Evolutionary conservation across 192 early-diverging fungal species (phyloP).

Genomic region (Chytriomyces sp.): DNA sequence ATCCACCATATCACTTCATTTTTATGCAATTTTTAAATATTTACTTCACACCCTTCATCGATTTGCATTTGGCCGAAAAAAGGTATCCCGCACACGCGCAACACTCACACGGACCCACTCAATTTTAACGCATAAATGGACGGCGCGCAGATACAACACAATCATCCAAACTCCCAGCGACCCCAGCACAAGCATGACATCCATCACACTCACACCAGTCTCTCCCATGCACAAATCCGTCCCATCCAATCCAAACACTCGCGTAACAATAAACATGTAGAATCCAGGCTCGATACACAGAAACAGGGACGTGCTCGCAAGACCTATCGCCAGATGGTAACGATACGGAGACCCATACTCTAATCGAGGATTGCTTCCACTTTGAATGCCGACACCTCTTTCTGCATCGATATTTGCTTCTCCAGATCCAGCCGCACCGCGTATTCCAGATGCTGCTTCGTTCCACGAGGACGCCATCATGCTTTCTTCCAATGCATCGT

Average conservation of each 20-base stretch:
- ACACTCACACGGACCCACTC: conserved; percentile 11
- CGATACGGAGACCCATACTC: background rate
- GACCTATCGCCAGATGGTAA: background rate
- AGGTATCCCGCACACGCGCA: conserved; percentile 13
- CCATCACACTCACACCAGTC: background rate
- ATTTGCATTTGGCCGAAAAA: background rate
- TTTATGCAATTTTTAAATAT: no score
- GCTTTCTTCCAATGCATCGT: background rate
- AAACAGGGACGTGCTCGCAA: background rate
- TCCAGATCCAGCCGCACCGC: background rate
- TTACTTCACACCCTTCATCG: no score
- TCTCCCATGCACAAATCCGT: background rate
- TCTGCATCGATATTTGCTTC: background rate
- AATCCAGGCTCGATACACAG: background rate
- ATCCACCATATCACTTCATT: no score
- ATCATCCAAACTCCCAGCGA: background rate
- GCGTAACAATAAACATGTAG: background rate
- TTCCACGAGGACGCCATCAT: background rate
- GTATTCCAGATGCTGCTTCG: background rate
- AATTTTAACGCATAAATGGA: background rate
- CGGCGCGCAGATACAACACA: background rate
- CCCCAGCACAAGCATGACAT: background rate
- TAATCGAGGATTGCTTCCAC: background rate
- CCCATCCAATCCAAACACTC: background rate
- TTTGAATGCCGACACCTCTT: background rate